A percentile compares a stretch with the other conserved stretches of the same genome.
These are phyloP conservation scores for Suillus lakei DNA, from an alignment of 768 basidiomycete genomes.

Conservation along the genomic window DNA sequence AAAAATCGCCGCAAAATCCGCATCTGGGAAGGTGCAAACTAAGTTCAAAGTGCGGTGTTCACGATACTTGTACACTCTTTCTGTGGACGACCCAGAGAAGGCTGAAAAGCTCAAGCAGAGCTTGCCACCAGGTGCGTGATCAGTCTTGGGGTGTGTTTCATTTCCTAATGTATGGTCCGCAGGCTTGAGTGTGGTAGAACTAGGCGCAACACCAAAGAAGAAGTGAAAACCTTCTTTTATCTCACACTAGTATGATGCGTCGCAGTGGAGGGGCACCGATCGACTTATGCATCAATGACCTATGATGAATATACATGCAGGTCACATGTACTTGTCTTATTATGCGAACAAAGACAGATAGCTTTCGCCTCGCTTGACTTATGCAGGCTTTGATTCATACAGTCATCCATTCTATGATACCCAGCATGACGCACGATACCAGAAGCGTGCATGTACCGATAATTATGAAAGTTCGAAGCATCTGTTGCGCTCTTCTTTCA, in stretches of 20 bases:
- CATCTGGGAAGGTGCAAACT: slow-evolving; percentile 78
- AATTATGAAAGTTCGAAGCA: slow-evolving; percentile 20
- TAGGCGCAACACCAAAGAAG: slow-evolving; percentile 73
- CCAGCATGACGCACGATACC: slow-evolving; percentile 24
- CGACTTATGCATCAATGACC: slow-evolving; percentile 6
- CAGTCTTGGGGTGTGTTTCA: slow-evolving; percentile 12
- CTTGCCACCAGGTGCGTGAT: slow-evolving; percentile 85
- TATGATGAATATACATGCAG: slow-evolving; percentile 4
- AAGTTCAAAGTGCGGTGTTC: slow-evolving; percentile 99
- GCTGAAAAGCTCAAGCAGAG: slow-evolving; percentile 97
- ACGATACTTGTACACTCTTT: slow-evolving; percentile 96
- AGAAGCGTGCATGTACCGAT: slow-evolving; percentile 27
- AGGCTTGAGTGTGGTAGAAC: slow-evolving; percentile 77
- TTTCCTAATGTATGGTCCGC: background rate
- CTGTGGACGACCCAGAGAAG: slow-evolving; percentile 95
- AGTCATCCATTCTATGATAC: slow-evolving; percentile 20
- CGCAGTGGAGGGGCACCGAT: background rate
- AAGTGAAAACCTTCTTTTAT: slow-evolving; percentile 51
- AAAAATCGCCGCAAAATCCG: slow-evolving; percentile 75
- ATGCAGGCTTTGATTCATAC: slow-evolving; percentile 19
- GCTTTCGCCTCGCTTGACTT: slow-evolving; percentile 6
- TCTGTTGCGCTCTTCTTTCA: slow-evolving; percentile 21
- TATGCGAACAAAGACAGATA: slow-evolving; percentile 5
- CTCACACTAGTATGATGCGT: slow-evolving; percentile 5
- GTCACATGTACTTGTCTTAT: slow-evolving; percentile 9